A percentile compares a stretch with the other conserved stretches of the same genome.
Conservation (phyloP, 2,329 filamentous ascomycete species). For the Botrytis byssoidea region DNA sequence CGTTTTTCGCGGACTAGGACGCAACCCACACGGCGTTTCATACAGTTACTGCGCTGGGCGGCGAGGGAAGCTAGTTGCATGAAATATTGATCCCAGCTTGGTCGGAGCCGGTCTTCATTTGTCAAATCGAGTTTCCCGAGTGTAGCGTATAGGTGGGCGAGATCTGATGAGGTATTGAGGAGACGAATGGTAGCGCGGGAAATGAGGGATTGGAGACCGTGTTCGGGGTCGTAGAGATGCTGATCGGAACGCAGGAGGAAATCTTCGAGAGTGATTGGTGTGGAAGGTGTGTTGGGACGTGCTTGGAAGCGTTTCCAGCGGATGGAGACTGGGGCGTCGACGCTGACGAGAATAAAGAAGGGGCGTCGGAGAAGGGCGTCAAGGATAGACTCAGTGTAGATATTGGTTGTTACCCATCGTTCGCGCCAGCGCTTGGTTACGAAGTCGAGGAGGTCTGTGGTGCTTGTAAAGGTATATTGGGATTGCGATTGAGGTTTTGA, state of each 20-base stretch:
- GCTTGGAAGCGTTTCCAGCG: slow-evolving; percentile 77
- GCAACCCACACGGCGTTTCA: slow-evolving; percentile 95
- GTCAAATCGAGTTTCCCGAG: slow-evolving; percentile 74
- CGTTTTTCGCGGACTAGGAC: slow-evolving; percentile 83
- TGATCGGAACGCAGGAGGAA: slow-evolving; percentile 63
- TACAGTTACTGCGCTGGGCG: slow-evolving; percentile 89
- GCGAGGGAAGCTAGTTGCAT: slow-evolving; percentile 95
- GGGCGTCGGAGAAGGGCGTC: slow-evolving; percentile 76
- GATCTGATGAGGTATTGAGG: slow-evolving; percentile 75
- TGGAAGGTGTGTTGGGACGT: slow-evolving; percentile 40
- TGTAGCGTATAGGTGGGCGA: slow-evolving; percentile 69
- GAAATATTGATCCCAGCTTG: slow-evolving; percentile 96
- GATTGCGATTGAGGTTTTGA: slow-evolving; percentile 9
- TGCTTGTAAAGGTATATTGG: slow-evolving; percentile 53
- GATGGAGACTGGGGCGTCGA: slow-evolving; percentile 83
- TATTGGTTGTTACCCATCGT: slow-evolving; percentile 82
- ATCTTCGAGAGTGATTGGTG: slow-evolving; percentile 47
- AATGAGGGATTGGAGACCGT: slow-evolving; percentile 72
- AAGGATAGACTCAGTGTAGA: slow-evolving; percentile 69
- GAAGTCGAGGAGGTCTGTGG: slow-evolving; percentile 73
- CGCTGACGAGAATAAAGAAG: slow-evolving; percentile 88
- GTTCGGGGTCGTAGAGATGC: slow-evolving; percentile 67
- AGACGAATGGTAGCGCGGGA: slow-evolving; percentile 80
- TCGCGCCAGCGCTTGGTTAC: slow-evolving; percentile 82
- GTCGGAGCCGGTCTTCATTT: slow-evolving; percentile 76